These are phyloP conservation scores for Phanerochaete carnosa DNA, from an alignment of 768 basidiomycete genomes.

Conservation along the genomic window DNA sequence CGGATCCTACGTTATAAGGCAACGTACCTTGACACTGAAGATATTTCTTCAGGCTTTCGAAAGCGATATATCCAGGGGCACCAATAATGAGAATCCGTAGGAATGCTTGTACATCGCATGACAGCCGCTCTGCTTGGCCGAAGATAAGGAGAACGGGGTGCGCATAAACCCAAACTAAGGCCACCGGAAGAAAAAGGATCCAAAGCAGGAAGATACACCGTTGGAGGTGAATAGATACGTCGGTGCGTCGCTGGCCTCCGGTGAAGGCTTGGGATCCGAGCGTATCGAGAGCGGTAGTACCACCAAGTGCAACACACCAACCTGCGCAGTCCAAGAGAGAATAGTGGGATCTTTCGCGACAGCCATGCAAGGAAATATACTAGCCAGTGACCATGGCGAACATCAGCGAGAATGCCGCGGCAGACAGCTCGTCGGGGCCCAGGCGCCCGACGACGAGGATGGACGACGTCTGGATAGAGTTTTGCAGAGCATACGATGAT, in stretches of 20 bases:
- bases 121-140: slow-evolving; percentile 57
- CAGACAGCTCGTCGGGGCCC: slow-evolving; percentile 67
- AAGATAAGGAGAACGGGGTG: slow-evolving; percentile 59
- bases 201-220: slow-evolving; percentile 65
- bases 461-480: slow-evolving; percentile 67
- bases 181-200: slow-evolving; percentile 61
- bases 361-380: slow-evolving; percentile 32
- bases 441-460: slow-evolving; percentile 64
- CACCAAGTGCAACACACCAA: slow-evolving; percentile 75
- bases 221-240: slow-evolving; percentile 70
- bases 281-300: slow-evolving; percentile 77
- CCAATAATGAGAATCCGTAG: slow-evolving; percentile 61
- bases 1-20: neutral
- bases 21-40: slow-evolving; percentile 70
- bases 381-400: slow-evolving; percentile 76
- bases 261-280: slow-evolving; percentile 78
- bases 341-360: slow-evolving; percentile 45
- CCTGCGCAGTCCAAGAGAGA: slow-evolving; percentile 39
- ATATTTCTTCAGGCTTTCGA: slow-evolving; percentile 77
- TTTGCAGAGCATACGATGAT: slow-evolving; percentile 68
- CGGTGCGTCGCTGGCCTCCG: slow-evolving; percentile 53
- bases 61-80: slow-evolving; percentile 71
- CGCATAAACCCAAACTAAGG: slow-evolving; percentile 59
- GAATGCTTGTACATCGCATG: slow-evolving; percentile 59
- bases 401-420: slow-evolving; percentile 73